phyloP scores from a whole-genome alignment of 148 eudicot species.

The Vaccinium macrocarpon region DNA sequence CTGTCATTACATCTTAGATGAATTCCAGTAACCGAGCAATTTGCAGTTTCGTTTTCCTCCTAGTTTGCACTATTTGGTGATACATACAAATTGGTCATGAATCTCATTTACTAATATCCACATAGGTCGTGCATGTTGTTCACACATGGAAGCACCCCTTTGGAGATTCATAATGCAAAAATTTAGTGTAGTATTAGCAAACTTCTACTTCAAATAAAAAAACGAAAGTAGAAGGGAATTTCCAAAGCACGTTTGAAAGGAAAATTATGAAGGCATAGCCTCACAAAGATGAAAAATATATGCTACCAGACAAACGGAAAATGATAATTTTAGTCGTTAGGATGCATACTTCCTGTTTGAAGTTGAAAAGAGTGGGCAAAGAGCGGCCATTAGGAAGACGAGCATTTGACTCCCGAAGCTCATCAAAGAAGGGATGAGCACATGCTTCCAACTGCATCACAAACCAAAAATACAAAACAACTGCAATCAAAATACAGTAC shows the following conservation, averaged over 20 bases:
- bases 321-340: constrained; percentile 2
- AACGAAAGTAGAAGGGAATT: neutral
- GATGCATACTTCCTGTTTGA: constrained; percentile 77
- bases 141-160: neutral
- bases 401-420: constrained; percentile 85
- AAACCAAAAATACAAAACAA: neutral
- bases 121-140: neutral
- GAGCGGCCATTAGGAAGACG: constrained; percentile 91
- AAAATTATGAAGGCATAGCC: neutral
- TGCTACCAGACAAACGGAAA: neutral
- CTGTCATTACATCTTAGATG: neutral
- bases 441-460: constrained; percentile 84
- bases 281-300: neutral
- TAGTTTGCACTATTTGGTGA: neutral
- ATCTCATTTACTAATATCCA: neutral
- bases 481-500: neutral
- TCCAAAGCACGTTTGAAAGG: neutral
- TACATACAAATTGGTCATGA: neutral
- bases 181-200: neutral
- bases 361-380: constrained; percentile 87
- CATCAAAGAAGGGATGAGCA: constrained; percentile 92
- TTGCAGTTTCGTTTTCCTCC: neutral
- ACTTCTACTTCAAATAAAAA: neutral
- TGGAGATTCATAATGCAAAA: neutral
- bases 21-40: neutral